A percentile compares a stretch with the other conserved stretches of the same genome.
Conservation (phyloP, 371 early-diverging fungal genomes). For the Mortierella sp. region DNA sequence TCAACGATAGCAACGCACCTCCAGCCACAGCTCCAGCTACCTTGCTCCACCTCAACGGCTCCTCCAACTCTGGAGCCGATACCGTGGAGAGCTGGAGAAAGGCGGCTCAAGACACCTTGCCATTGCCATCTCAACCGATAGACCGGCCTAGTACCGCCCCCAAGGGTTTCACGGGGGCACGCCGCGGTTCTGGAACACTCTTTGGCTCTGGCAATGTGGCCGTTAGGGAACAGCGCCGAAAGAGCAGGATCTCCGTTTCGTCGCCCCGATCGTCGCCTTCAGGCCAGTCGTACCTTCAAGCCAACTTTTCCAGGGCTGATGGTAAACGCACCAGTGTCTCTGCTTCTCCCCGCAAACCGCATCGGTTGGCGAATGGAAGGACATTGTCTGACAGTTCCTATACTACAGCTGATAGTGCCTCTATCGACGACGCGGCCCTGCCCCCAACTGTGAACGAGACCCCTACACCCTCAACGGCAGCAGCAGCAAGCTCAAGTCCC, state of each 20-base stretch:
- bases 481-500: slow-evolving; percentile 28
- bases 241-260: slow-evolving; percentile 27
- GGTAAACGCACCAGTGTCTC: slow-evolving; percentile 41
- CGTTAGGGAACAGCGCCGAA: slow-evolving; percentile 51
- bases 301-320: slow-evolving; percentile 27
- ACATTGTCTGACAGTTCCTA: slow-evolving; percentile 54
- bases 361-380: slow-evolving; percentile 29
- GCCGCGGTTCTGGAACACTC: slow-evolving; percentile 37
- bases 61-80: slow-evolving; percentile 19
- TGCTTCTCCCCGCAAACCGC: slow-evolving; percentile 17
- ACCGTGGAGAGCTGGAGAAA: slow-evolving; percentile 31
- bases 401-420: slow-evolving; percentile 53
- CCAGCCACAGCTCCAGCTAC: slow-evolving; percentile 34
- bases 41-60: slow-evolving; percentile 5
- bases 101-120: slow-evolving; percentile 24
- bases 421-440: slow-evolving; percentile 2
- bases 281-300: slow-evolving; percentile 1
- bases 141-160: slow-evolving; percentile 13
- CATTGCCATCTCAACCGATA: slow-evolving; percentile 15
- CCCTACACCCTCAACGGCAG: not conserved
- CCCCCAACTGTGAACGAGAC: not conserved
- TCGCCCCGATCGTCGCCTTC: slow-evolving; percentile 20
- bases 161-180: slow-evolving; percentile 30
- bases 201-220: slow-evolving; percentile 44
- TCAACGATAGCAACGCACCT: slow-evolving; percentile 12